Base-by-base conservation (phyloP, 352 stramenopile genomes). In the Phytophthora fragariaefolia region DNA sequence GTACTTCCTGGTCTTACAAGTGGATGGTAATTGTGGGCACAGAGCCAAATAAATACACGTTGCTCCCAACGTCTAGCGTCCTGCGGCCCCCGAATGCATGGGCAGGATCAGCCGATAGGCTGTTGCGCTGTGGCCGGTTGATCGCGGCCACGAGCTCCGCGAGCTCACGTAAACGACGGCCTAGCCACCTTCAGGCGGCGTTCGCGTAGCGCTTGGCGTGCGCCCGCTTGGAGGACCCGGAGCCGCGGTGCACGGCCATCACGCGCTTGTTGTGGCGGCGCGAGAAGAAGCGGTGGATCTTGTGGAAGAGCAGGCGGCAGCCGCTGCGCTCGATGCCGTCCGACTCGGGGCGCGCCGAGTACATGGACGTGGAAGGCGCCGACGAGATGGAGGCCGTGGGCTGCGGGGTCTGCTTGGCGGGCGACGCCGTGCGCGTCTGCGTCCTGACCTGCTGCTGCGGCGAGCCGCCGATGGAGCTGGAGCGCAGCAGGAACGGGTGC, bases 401-500 rank as follows among this genome's bases (percentile, higher is more conserved):
- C 47, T 68, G 66, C 27, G 55, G 55, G 8, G 46, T 61, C 56
- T 73, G 55, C 24, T 76, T 77, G 13, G 40, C 55, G 8, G 59
- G 58, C 7, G 59, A 64, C 2, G 27, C 26, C 28, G 23, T 28
- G 2, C 60, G 63, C 20, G 57, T 61, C 23, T 55, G 54, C n/a
- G 34, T 30, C 46, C n/a, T 34, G 28, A 60, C 47, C 6, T 66
- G 23, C 6, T 36, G 60, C 40, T 76, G 64, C 15, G 53, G 38
- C 10, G 51, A 47, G 5, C 42, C 17, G 7, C 20, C 50, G 28
- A 69, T 65, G 15, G 58, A 27, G 54, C 58, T 71, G 51, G 67
- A 63, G 18, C 58, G 48, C 48, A 63, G 40, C 34, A 95, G 45
- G 67, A 92, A 93, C 57, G 84, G 62, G 66, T 95, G 86, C 12